phyloP scores from a whole-genome alignment of 1,284 basidiomycete genomes.

The Rhodotorula sp. region DNA sequence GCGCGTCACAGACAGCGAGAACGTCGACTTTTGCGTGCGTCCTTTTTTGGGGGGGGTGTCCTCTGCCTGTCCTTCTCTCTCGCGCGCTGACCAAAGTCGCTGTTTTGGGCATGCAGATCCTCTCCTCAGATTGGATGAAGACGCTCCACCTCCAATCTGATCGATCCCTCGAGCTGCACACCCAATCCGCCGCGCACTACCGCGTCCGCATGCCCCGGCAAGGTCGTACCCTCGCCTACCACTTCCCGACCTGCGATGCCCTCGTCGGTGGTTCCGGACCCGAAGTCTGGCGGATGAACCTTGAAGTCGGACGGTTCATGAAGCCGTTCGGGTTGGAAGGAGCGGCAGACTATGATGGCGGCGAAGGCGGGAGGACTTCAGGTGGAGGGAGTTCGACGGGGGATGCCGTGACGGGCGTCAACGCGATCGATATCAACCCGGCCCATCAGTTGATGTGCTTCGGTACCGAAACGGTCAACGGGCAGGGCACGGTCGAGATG shows the following conservation, averaged over 20 bases:
- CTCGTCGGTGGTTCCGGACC: slow-evolving; percentile 73
- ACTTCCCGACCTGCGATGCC: slow-evolving; percentile 78
- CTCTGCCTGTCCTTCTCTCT: background rate
- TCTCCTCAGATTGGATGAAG: slow-evolving; percentile 99
- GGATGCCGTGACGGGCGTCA: slow-evolving; percentile 68
- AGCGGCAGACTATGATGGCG: slow-evolving; percentile 31
- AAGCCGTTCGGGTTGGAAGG: slow-evolving; percentile 67
- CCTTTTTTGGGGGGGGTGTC: background rate
- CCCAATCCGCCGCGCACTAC: slow-evolving; percentile 89
- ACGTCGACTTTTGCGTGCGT: slow-evolving; percentile 89
- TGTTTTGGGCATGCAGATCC: slow-evolving; percentile 61
- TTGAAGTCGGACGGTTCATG: slow-evolving; percentile 93
- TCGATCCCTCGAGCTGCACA: slow-evolving; percentile 91
- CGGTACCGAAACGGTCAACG: slow-evolving; percentile 66
- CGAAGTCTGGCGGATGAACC: slow-evolving; percentile 90
- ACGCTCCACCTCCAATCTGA: slow-evolving; percentile 95
- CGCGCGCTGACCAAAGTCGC: background rate
- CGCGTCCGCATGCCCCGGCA: slow-evolving; percentile 90
- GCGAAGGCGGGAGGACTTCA: slow-evolving; percentile 30
- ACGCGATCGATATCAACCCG: slow-evolving; percentile 88
- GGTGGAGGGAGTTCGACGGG: slow-evolving; percentile 46
- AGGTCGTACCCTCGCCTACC: slow-evolving; percentile 87
- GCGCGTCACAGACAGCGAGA: slow-evolving; percentile 92
- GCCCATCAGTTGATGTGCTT: slow-evolving; percentile 89
- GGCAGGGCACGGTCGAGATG: slow-evolving; percentile 76